Base-by-base conservation (phyloP, 257 asterid genomes). In the Solanum appendiculatum region DNA sequence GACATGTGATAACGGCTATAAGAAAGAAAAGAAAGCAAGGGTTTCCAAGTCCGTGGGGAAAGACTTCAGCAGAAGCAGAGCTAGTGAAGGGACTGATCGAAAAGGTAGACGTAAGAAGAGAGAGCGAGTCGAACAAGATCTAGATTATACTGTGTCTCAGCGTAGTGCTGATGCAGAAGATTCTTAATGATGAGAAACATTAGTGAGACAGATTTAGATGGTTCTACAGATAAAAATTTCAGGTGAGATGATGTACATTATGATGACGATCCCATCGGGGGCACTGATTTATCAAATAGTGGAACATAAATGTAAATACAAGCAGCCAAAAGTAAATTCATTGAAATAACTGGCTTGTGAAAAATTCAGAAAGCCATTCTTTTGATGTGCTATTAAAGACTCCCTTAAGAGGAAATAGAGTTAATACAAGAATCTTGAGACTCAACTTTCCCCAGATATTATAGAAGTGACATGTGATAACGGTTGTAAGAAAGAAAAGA, bases 181-280 rank as follows among this genome's bases (percentile, higher is more conserved):
- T 5, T 48, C 20, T 48, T 46, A 18, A 46, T 13, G 18, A 88
- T 83, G 84, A 93, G 91, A 90, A 91, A 87, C 93, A 93, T 87
- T 86, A 91, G 91, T 77, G 98, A 91, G 87, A 85, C 89, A 87
- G 98, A 90, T 89, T 42, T 82, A 86, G 98, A 92, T 83, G 89
- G 88, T 88, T 90, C 91, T 63, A 91, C 94, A 89, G 86, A 93
- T 86, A 95, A 95, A 92, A 95, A 93, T 89, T 82, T 89, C 10
- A 97, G 93, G 91, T 86, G 91, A 20, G 95, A 92, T 89, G 95
- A 91, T 81, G 86, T 85, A 33, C 91, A 40, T 77, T 64, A 88
- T 90, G 91, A 92, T 78, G 93, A 92, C 84, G 97, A 90, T 86
- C 91, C 88, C 87, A 92, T 89, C 23, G 91, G 90, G 86, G 82